phyloP scores from a whole-genome alignment of 2,329 filamentous ascomycete species.

The Fusarium odoratissimum region DNA sequence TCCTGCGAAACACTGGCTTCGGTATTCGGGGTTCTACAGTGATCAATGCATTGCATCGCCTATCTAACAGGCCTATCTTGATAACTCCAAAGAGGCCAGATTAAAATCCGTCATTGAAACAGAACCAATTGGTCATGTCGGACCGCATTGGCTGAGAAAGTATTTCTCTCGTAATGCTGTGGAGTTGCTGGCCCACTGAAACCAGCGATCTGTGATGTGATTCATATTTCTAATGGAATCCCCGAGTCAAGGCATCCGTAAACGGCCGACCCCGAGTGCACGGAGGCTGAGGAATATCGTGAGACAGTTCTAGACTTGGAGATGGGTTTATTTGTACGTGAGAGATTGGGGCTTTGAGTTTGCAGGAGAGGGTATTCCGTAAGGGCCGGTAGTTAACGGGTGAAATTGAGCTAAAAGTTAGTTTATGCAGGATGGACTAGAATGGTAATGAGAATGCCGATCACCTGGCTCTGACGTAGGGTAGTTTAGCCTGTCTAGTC shows the following conservation, averaged over 20 bases:
- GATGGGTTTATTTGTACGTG: neutral
- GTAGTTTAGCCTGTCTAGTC: neutral
- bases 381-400: constrained; percentile 7
- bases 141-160: constrained; percentile 1
- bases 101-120: constrained; percentile 38
- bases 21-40: constrained; percentile 20
- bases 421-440: neutral
- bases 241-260: constrained; percentile 25
- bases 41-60: constrained; percentile 29
- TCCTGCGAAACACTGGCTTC: constrained; percentile 2
- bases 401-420: neutral
- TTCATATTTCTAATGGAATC: constrained; percentile 31
- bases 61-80: constrained; percentile 37
- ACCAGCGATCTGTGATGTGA: constrained; percentile 22
- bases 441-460: neutral
- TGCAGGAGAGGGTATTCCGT: neutral
- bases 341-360: neutral
- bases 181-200: constrained; percentile 11
- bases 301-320: neutral
- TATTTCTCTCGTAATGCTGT: constrained; percentile 32
- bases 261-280: constrained; percentile 22
- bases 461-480: constrained; percentile 7
- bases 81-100: neutral
- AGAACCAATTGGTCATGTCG: constrained; percentile 29
- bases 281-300: neutral